phyloP scores from a whole-genome alignment of 2,329 filamentous ascomycete genomes.

The Zarea fungicola region DNA sequence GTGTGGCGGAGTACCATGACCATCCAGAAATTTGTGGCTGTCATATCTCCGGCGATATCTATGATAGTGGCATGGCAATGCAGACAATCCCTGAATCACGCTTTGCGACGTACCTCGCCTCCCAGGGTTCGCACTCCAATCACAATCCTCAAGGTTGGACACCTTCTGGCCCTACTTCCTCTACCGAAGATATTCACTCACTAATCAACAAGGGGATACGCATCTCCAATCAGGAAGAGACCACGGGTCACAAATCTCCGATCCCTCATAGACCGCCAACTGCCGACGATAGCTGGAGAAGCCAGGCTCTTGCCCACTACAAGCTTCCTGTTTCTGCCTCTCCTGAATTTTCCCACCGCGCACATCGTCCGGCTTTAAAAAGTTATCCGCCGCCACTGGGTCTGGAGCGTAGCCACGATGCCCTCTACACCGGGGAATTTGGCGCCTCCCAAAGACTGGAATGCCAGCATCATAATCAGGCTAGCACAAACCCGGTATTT shows the following conservation, averaged over 20 bases:
- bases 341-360: constrained; percentile 15
- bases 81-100: constrained; percentile 44
- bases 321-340: constrained; percentile 18
- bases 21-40: background rate
- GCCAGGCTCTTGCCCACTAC: constrained; percentile 7
- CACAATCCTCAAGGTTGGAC: constrained; percentile 29
- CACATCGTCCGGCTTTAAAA: constrained; percentile 34
- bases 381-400: constrained; percentile 34
- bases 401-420: constrained; percentile 28
- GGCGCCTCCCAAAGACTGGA: constrained; percentile 2
- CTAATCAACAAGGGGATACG: constrained; percentile 46
- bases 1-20: background rate
- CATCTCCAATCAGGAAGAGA: constrained; percentile 36
- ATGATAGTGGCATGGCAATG: constrained; percentile 18
- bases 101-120: constrained; percentile 25
- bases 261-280: constrained; percentile 15
- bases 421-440: constrained; percentile 26
- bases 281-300: constrained; percentile 7
- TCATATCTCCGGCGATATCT: constrained; percentile 9
- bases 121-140: constrained; percentile 29
- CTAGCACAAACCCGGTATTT: constrained; percentile 20
- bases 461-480: background rate
- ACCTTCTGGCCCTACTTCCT: constrained; percentile 27
- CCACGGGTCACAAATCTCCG: constrained; percentile 33
- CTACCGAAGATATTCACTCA: constrained; percentile 46